Percentiles rank a stretch among this genome's conserved stretches.
Evolutionary conservation across 1,139 yeast genomes (phyloP).

Genomic region (Barnettozyma hawaiiensis): DNA sequence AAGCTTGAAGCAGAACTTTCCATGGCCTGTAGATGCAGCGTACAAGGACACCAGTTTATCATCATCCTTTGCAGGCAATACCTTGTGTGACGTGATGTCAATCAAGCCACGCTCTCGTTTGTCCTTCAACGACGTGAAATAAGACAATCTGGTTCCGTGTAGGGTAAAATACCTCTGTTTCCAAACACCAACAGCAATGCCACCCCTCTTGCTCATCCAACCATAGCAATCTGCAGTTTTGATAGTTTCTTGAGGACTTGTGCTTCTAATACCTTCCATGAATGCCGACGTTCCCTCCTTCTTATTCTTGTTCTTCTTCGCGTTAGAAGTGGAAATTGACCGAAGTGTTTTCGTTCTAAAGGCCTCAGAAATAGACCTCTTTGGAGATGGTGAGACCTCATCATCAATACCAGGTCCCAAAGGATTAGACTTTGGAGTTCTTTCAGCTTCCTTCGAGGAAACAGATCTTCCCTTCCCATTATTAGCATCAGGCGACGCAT

Average conservation of each 20-base stretch:
- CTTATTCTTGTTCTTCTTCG: conserved; percentile 36
- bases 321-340: conserved; percentile 20
- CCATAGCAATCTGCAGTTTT: conserved; percentile 77
- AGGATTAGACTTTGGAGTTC: conserved; percentile 3
- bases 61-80: conserved; percentile 65
- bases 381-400: conserved; percentile 12
- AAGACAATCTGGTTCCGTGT: conserved; percentile 89
- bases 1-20: conserved; percentile 84
- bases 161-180: conserved; percentile 81
- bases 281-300: conserved; percentile 82
- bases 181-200: conserved; percentile 84
- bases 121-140: conserved; percentile 77
- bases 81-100: conserved; percentile 93
- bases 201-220: conserved; percentile 94
- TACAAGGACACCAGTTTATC: conserved; percentile 79
- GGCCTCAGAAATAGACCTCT: conserved; percentile 44
- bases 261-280: conserved; percentile 78
- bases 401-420: background rate
- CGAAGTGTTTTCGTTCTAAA: conserved; percentile 43
- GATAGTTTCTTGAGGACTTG: conserved; percentile 75
- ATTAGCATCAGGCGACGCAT: conserved; percentile 1
- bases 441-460: conserved; percentile 32
- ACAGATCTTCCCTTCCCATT: conserved; percentile 33
- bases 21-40: conserved; percentile 92
- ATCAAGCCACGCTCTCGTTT: conserved; percentile 84